Evolutionary conservation across 2,329 filamentous ascomycete genomes (phyloP).

Genomic region (Phialophora verrucosa): DNA sequence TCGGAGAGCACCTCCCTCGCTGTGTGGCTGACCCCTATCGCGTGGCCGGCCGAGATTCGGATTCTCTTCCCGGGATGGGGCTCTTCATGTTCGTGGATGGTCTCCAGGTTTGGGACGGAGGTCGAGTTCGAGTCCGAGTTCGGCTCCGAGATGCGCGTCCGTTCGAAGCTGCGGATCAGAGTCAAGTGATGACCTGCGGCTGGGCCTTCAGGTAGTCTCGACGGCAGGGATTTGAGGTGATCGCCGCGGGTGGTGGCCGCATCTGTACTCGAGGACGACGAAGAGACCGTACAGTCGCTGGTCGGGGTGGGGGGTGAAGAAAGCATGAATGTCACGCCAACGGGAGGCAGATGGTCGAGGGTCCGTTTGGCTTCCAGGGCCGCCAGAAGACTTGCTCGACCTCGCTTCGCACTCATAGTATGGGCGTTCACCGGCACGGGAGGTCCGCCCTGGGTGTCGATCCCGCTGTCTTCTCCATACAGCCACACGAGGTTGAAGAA

Average conservation of each 20-base stretch:
- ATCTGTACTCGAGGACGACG: not conserved
- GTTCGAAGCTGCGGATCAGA: conserved; percentile 19
- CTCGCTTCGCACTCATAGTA: conserved; percentile 15
- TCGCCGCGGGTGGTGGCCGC: not conserved
- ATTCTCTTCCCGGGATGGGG: conserved; percentile 23
- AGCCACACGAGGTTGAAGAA: conserved; percentile 34
- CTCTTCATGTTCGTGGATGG: conserved; percentile 30
- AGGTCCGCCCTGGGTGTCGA: conserved; percentile 30
- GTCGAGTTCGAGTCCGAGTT: conserved; percentile 13
- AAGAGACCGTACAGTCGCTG: not conserved
- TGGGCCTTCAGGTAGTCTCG: not conserved
- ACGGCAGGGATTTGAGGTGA: not conserved
- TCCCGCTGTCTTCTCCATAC: conserved; percentile 31
- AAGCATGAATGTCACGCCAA: not conserved
- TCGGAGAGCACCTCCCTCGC: not conserved
- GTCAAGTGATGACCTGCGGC: not conserved
- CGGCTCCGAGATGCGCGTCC: conserved; percentile 6
- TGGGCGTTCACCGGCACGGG: conserved; percentile 14
- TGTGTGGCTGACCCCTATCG: not conserved
- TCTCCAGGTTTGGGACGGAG: conserved; percentile 26
- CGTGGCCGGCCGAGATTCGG: conserved; percentile 19
- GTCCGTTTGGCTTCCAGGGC: conserved; percentile 19
- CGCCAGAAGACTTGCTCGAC: conserved; percentile 23
- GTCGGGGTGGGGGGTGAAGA: not conserved
- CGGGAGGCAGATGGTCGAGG: conserved; percentile 14